These are phyloP conservation scores for Penicillium griseofulvum DNA, from an alignment of 2,329 filamentous ascomycete species.

Conservation along the genomic window DNA sequence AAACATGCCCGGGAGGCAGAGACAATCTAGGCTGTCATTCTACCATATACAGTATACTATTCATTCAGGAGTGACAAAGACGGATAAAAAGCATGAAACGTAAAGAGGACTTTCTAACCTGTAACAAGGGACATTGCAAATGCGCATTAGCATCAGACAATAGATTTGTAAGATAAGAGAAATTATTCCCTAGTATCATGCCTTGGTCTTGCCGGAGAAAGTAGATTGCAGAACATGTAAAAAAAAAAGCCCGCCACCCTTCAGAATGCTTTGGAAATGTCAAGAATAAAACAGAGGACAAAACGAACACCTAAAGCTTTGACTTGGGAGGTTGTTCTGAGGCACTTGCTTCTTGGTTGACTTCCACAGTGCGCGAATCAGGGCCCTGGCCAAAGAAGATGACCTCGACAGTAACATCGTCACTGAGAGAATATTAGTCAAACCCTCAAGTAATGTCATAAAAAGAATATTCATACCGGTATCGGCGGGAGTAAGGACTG, in stretches of 20 bases:
- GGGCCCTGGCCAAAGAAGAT: conserved; percentile 91
- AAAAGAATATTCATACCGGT: conserved; percentile 61
- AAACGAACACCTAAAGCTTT: conserved; percentile 42
- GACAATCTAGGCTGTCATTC: too few species aligned
- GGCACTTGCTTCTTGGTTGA: conserved; percentile 86
- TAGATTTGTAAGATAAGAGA: not conserved
- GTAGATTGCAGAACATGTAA: not conserved
- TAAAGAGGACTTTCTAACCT: not conserved
- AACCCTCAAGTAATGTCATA: not conserved
- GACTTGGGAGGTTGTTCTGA: conserved; percentile 48
- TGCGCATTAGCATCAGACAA: too few species aligned
- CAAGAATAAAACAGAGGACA: not conserved
- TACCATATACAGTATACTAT: not conserved
- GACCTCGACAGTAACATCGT: conserved; percentile 95
- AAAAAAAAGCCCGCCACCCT: not conserved
- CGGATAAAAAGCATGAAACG: not conserved
- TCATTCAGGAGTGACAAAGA: too few species aligned
- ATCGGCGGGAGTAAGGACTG: conserved; percentile 84
- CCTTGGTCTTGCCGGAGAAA: not conserved
- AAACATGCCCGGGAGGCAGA: not conserved
- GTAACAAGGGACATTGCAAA: not conserved
- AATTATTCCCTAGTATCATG: not conserved
- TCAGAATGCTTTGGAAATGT: not conserved
- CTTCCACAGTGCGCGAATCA: conserved; percentile 71
- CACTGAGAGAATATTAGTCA: conserved; percentile 54